phyloP scores from a whole-genome alignment of 345 rosid genomes.

The Anacardium occidentale region DNA sequence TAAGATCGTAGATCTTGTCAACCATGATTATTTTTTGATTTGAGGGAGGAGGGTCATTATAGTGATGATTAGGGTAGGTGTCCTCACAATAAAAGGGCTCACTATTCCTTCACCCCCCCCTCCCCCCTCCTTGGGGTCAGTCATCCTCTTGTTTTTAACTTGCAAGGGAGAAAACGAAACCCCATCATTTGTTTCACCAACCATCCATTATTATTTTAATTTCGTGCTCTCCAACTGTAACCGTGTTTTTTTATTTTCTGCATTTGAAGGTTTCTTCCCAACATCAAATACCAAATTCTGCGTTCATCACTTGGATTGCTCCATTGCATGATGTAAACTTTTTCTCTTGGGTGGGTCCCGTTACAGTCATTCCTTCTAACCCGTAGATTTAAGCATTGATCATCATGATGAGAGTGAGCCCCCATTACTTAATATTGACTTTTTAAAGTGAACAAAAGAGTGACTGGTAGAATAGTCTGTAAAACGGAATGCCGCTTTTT shows the following conservation, averaged over 20 bases:
- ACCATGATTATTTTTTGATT: conserved; percentile 20
- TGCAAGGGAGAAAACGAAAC: conserved; percentile 13
- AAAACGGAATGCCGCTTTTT: too few species aligned
- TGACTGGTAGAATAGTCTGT: too few species aligned
- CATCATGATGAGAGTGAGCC: not conserved
- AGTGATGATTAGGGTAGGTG: conserved; percentile 47
- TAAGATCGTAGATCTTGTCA: conserved; percentile 5
- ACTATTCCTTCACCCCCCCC: conserved; percentile 16
- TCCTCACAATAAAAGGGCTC: conserved; percentile 22
- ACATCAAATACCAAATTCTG: too few species aligned
- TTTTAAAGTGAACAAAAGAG: too few species aligned
- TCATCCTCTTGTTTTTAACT: too few species aligned
- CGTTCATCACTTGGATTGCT: conserved; percentile 1
- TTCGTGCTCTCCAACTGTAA: conserved; percentile 42
- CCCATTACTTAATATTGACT: not conserved
- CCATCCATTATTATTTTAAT: conserved; percentile 27
- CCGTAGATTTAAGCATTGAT: not conserved
- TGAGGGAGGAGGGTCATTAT: conserved; percentile 26
- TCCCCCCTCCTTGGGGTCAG: conserved; percentile 4
- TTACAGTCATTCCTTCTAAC: not conserved
- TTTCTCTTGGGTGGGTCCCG: not conserved
- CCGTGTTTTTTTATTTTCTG: conserved; percentile 17
- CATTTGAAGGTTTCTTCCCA: conserved; percentile 20
- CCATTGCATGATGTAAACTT: too few species aligned
- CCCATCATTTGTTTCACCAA: conserved; percentile 49